Conservation (phyloP, 73 alveolate species). For the Paramecium biaurelia region DNA sequence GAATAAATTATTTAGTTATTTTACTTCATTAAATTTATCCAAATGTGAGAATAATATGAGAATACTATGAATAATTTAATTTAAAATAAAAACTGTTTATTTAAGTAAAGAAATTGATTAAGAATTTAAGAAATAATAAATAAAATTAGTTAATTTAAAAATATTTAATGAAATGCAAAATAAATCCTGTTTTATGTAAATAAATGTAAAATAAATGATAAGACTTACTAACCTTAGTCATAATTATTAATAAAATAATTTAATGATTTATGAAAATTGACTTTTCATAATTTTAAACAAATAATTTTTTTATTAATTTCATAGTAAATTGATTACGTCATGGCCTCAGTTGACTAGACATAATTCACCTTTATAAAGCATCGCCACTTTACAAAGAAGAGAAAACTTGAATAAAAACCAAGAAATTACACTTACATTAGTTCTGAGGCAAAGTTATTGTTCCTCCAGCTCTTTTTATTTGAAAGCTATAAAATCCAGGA, state of each 20-base stretch:
- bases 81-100: no score
- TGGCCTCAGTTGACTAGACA: not conserved
- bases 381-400: not conserved
- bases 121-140: not conserved
- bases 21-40: not conserved
- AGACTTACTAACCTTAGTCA: not conserved
- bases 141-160: not conserved
- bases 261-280: not conserved
- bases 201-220: not conserved
- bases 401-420: slow-evolving; percentile 15
- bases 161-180: not conserved
- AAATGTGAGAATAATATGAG: not conserved
- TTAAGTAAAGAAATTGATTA: not conserved
- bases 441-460: not conserved
- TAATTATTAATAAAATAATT: not conserved
- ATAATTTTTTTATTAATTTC: not conserved
- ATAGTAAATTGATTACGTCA: slow-evolving; percentile 22
- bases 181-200: not conserved
- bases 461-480: not conserved
- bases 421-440: not conserved
- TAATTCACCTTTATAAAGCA: not conserved
- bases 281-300: not conserved
- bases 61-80: not conserved
- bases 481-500: slow-evolving; percentile 26
- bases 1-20: not conserved